Evolutionary conservation across 164 flowering plant genomes (phyloP), one percentile per base, ranked within the genome.

Genomic region (Berberis thunbergii): DNA sequence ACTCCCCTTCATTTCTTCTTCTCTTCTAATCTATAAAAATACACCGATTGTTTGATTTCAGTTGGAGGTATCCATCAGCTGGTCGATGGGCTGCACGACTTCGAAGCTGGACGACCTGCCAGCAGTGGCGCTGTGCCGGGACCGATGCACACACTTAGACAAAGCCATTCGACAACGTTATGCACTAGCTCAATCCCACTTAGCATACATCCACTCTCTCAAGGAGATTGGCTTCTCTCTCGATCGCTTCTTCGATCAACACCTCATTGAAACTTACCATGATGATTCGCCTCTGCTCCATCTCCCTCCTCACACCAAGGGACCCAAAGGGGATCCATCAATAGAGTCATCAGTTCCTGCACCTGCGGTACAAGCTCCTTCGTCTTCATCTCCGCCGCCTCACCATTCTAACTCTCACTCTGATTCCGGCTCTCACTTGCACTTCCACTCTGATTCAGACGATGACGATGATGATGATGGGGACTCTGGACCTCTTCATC

Each of bases 31-130:
- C 26, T 0, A 26, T 26, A 26, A 26, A 26, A 26, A 26, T 26
- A 26, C 26, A 26, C 26, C 26, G 26, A 26, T 26, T 26, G 26
- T 0, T 26, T 26, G 41, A 4, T 58, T 43, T 7, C n/a, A 13
- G 52, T 41, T n/a, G 26, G 42, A n/a, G 9, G 39, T 59, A 45
- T 6, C 6, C 56, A 50, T 26, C 9, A 49, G 41, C 5, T 39
- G 1, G 41, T 40, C 42, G 41, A 89, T 90, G 95, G 97, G 97
- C 39, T 87, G 95, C 50, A 56, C 83, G 2, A 77, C 49, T 71
- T 87, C 94, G 0, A 87, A 90, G 80, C 63, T 80, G 45, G 97
- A 87, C 53, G 94, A 86, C 57, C 79, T 79, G 1, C 91, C 88
- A 54, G 97, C 95, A 65, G 94, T 90, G 43, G 74, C 78, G 4